These are phyloP conservation scores for Sanguinoderma infundibulare DNA, from an alignment of 1,284 basidiomycete species.

Conservation along the genomic window DNA sequence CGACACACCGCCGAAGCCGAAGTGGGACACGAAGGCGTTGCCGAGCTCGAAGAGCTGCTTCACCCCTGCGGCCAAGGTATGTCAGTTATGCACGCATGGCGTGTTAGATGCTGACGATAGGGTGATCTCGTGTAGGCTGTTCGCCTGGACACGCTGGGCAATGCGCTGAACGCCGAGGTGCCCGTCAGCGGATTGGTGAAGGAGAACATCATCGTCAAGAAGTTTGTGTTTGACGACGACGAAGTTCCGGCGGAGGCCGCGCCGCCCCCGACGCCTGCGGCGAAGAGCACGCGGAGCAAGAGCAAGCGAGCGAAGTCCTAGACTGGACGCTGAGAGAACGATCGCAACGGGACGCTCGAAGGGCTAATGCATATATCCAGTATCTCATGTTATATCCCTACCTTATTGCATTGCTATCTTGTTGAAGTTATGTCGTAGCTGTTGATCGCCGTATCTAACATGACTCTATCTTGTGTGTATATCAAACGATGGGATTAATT, in stretches of 20 bases:
- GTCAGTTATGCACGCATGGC: slow-evolving; percentile 4
- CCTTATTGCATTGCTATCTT: slow-evolving; percentile 25
- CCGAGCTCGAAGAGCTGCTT: slow-evolving; percentile 65
- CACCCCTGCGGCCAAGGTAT: slow-evolving; percentile 66
- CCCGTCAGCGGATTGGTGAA: slow-evolving; percentile 66
- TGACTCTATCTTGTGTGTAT: neutral
- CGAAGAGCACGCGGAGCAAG: slow-evolving; percentile 54
- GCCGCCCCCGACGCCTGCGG: slow-evolving; percentile 20
- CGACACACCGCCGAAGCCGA: slow-evolving; percentile 56
- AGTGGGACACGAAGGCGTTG: slow-evolving; percentile 45
- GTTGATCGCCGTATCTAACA: slow-evolving; percentile 9
- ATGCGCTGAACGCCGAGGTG: slow-evolving; percentile 62
- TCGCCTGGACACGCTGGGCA: slow-evolving; percentile 77
- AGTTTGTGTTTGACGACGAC: slow-evolving; percentile 77
- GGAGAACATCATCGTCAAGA: slow-evolving; percentile 77
- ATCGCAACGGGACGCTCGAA: neutral
- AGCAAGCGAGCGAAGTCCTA: slow-evolving; percentile 45
- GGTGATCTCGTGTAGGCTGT: slow-evolving; percentile 58
- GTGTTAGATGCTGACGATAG: neutral
- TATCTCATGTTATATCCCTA: slow-evolving; percentile 25
- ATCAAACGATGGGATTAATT: neutral
- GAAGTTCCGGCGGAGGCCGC: slow-evolving; percentile 39
- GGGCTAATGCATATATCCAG: slow-evolving; percentile 20
- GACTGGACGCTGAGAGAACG: neutral
- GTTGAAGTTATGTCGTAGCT: slow-evolving; percentile 11